Evolutionary conservation across 257 asterid species (phyloP).

Genomic region (Ocimum tenuiflorum): DNA sequence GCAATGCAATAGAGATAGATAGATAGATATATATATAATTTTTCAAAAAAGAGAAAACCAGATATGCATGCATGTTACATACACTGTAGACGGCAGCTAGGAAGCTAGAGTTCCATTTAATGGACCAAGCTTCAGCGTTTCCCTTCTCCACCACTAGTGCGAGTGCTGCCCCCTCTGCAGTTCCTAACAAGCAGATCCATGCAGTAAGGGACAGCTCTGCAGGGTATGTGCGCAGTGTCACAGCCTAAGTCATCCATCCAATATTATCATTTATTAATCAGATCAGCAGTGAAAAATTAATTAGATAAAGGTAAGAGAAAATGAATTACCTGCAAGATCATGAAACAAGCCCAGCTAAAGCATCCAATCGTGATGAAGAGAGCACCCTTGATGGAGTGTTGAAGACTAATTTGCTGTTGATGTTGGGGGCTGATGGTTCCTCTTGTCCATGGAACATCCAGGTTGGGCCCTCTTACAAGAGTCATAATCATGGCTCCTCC

Average conservation of each 20-base stretch:
- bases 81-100: conserved; percentile 76
- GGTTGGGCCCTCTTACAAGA: conserved; percentile 55
- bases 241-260: no score
- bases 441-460: conserved; percentile 66
- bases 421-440: conserved; percentile 16
- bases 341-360: conserved; percentile 83
- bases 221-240: conserved; percentile 60
- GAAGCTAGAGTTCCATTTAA: conserved; percentile 62
- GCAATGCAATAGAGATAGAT: conserved; percentile 16
- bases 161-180: conserved; percentile 56
- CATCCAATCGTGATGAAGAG: conserved; percentile 70
- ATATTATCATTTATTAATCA: no score
- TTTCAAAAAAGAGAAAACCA: no score
- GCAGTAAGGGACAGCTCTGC: conserved; percentile 81
- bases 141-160: conserved; percentile 71
- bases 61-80: neutral
- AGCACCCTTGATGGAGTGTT: conserved; percentile 75
- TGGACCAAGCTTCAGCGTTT: conserved; percentile 70
- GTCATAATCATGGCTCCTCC: conserved; percentile 99
- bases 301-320: no score
- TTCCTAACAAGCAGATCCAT: conserved; percentile 82
- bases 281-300: no score
- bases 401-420: conserved; percentile 35
- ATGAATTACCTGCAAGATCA: conserved; percentile 93
- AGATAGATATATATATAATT: no score